Conservation (phyloP, 257 asterid species). For the Apocynum venetum region DNA sequence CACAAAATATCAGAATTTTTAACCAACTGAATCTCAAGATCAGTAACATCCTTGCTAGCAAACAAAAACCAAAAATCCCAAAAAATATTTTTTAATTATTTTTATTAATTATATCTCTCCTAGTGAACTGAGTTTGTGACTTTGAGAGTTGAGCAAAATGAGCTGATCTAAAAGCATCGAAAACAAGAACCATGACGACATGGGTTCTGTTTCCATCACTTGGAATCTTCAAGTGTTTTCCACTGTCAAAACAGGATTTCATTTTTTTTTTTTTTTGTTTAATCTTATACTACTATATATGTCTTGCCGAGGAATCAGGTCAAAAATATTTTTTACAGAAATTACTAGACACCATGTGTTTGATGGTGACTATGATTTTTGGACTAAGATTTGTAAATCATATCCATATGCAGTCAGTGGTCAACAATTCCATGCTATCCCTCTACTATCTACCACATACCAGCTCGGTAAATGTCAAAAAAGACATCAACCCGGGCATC, state of each 20-base stretch:
- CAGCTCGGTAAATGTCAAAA: not conserved
- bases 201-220: not conserved
- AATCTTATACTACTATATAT: not conserved
- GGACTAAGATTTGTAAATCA: not conserved
- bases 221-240: not conserved
- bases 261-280: not conserved
- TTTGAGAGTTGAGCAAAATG: not conserved
- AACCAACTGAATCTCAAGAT: constrained; percentile 13
- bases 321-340: constrained; percentile 29
- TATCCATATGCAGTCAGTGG: constrained; percentile 13
- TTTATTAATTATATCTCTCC: not conserved
- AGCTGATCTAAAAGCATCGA: not conserved
- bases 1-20: not conserved
- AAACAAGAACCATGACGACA: not conserved
- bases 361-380: constrained; percentile 18
- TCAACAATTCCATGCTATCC: constrained; percentile 36
- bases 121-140: constrained; percentile 8
- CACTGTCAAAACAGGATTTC: not conserved
- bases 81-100: not conserved
- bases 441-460: not conserved
- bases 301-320: constrained; percentile 21
- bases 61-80: constrained; percentile 10
- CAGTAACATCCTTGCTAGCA: constrained; percentile 20
- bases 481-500: too few relatives aligned
- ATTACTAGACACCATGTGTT: constrained; percentile 53